Base-by-base conservation (phyloP, 371 early-diverging fungal species). In the Mucor circinelloides region DNA sequence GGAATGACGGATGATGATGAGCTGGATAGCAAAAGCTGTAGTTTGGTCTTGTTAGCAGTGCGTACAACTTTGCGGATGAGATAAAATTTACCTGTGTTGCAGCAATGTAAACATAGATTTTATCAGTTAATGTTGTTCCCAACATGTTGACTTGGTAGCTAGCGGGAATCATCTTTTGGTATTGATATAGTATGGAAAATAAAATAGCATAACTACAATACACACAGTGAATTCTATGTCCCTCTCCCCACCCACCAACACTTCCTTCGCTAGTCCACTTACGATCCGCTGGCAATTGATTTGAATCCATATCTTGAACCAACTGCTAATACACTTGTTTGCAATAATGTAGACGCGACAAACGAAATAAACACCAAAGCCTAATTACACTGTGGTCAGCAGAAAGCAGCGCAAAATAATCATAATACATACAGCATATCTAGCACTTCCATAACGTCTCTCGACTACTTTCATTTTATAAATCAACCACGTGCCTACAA, bases 371-470 rank as follows among this genome's bases (percentile, higher is more conserved):
- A 67, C 2, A 85, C 52, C 56, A 89, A 84, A 1, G 89, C 80
- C 86, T 85, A 66, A 15, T 6, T 3, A 30, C 10, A 27, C 13
- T 1, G 9, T 8, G 17, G 21, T 56, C 25, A 30, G 60, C 19
- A 54, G 19, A 28, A 31, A 27, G 38, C 5, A 21, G 6, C 23
- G 19, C 19, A 28, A 3, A 46, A 19, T 21, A 9, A 19, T 19
- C 46, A 13, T 23, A 5, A 13, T 52, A 12, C 68, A 64, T 81
- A 80, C 86, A 27, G 79, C 79, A 71, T 85, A 90, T 74, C 89
- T 89, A n/a, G 78, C 70, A 25, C 88, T 81, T 25, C 90, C 90
- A 77, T 84, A 89, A n/a, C 85, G 86, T 58, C 90, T 87, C 72
- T 91, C 93, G 40, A 90, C 78, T 36, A 86, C 74, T 30, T 87